Evolutionary conservation across 768 basidiomycete genomes (phyloP), one percentile per base, ranked within the genome.

Genomic region (Amanita exitialis): DNA sequence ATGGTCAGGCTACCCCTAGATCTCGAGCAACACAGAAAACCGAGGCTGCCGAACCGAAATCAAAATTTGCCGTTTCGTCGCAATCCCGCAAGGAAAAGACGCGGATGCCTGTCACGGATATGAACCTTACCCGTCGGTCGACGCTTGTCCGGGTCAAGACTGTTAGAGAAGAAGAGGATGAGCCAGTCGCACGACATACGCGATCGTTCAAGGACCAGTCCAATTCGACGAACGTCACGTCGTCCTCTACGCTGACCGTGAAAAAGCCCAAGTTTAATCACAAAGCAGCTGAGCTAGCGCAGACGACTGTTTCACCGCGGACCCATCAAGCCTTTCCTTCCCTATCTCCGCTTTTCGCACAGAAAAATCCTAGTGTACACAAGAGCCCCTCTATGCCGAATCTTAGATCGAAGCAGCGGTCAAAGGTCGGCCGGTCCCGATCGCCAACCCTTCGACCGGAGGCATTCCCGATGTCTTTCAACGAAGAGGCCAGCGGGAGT

Each of bases 341-440:
- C 13, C 13, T 16, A 23, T 51, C 42, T 10, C 32, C 50, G 1
- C 25, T 44, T 43, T 44, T 32, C 25, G 16, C 34, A 6, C 32
- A 18, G 10, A 44, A 44, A 44, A 34, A 39, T 36, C 36, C 6
- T 16, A 6, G 25, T 47, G 16, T 54, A 25, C 51, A 32, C 8
- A 51, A 51, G 13, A 53, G 48, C 9, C 36, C 51, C 9, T 30
- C 53, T 4, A 46, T 37, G 49, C 42, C 48, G 7, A 50, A 49
- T n/a, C 45, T 46, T 18, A 42, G 27, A n/a, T 10, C 25, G 13
- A 49, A 42, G 20, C 38, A 21, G 10, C 45, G 23, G 15, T 10
- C 32, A 30, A 20, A 35, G 6, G 6, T 30, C 2, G 23, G 9
- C 27, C 28, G 5, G 13, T 3, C n/a, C 28, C 21, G 23, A 15